Evolutionary conservation across 345 rosid species (phyloP).

Genomic region (Gossypium turneri): DNA sequence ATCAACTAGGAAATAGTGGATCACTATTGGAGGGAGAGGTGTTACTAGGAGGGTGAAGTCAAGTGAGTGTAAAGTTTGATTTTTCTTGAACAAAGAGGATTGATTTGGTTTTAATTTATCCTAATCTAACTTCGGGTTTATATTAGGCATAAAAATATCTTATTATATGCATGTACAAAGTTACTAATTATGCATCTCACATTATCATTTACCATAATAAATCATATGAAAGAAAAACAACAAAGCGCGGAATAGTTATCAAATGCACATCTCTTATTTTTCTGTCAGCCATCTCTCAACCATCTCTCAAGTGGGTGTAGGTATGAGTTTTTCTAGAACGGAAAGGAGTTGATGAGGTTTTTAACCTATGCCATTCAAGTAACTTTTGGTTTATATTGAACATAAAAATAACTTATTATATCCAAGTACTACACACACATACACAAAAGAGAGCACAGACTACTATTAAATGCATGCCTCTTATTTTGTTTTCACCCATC

Average conservation of each 20-base stretch:
- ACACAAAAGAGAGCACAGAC: background rate
- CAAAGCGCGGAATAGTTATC: no score
- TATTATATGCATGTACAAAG: background rate
- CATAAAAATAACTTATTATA: background rate
- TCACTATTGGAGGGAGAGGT: background rate
- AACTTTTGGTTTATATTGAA: background rate
- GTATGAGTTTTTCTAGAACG: background rate
- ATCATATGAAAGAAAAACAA: background rate
- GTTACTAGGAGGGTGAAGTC: background rate
- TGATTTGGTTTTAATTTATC: background rate
- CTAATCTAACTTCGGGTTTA: background rate
- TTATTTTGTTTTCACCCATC: background rate
- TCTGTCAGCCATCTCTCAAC: background rate
- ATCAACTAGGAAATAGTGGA: background rate
- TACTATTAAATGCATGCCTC: background rate
- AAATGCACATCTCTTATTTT: background rate
- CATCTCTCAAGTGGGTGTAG: background rate
- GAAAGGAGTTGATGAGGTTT: background rate
- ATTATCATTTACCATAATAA: background rate
- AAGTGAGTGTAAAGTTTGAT: background rate
- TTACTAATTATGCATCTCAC: background rate
- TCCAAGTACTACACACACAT: background rate
- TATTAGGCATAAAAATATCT: background rate
- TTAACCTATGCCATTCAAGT: background rate
- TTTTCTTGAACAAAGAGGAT: background rate